Base-by-base conservation (phyloP, 768 basidiomycete genomes). In the Lepiota venenata region DNA sequence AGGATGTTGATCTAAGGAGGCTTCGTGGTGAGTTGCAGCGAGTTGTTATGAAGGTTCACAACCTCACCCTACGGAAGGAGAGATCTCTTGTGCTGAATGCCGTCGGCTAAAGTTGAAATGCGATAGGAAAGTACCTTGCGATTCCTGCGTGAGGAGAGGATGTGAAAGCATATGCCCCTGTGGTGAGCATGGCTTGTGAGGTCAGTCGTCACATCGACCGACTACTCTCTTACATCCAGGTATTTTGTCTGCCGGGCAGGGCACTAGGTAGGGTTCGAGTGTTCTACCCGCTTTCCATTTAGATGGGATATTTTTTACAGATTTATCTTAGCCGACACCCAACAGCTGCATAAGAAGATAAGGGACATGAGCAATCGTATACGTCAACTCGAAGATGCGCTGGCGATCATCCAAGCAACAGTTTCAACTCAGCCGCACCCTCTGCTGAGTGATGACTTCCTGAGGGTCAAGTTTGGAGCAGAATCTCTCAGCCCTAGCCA, bases 161-260 rank as follows among this genome's bases (percentile, higher is more conserved):
- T 84, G 83, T 65, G 79, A 82, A 55, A 80, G 80, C 56, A 85
- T 85, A 45, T 85, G 82, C 65, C 81, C 81, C n/a, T 76, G 77
- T 58, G 82, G 80, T 79, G 61, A 36, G 69, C 63, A 27, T 40
- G 20, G 35, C 21, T 8, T 11, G 27, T 29, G 15, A 35, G 20
- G 32, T 45, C 38, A 18, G 11, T 35, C 40, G 15, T 7, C 18
- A 46, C 7, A 47, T 15, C 39, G 32, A 48, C 25, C 29, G 27
- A 32, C 37, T 32, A 20, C 25, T 14, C 21, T 42, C 42, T 49
- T 16, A 11, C 22, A 25, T 10, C 9, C 51, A 79, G 79, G 79
- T 4, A 76, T 75, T 16, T 62, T 80, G 16, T 77, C 78, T 18
- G 77, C 78, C 16, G 80, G 79, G 0, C 78, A 81, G 58, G 79